Percentiles rank a stretch among this genome's conserved stretches.
Conservation (phyloP, 169 alveolate species). For the Perkinsus olseni region DNA sequence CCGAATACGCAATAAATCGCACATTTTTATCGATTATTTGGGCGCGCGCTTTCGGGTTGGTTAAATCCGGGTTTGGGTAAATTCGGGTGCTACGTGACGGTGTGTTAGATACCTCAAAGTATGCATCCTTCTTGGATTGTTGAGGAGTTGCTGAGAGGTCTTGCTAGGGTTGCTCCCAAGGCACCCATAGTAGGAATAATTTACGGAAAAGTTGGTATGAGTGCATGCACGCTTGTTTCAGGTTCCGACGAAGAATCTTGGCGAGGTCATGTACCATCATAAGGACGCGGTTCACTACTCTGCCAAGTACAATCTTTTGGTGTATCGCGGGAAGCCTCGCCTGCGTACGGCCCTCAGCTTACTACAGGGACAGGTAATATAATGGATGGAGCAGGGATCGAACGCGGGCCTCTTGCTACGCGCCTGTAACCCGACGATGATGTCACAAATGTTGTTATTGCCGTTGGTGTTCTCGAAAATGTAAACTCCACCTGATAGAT, state of each 20-base stretch:
- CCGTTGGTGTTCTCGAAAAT: no score
- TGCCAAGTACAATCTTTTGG: not conserved
- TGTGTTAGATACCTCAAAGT: not conserved
- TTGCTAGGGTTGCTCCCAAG: not conserved
- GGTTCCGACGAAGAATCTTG: not conserved
- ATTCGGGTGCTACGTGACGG: no score
- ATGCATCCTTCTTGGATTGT: not conserved
- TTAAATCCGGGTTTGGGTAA: no score
- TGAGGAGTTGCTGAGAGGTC: not conserved
- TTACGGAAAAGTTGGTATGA: not conserved
- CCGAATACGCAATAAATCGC: no score
- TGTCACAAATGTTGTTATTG: no score
- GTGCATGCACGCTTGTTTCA: not conserved
- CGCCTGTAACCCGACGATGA: no score
- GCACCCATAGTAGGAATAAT: not conserved
- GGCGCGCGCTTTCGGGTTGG: no score
- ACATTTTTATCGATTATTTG: no score
- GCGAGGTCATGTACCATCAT: not conserved
- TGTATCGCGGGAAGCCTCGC: not conserved
- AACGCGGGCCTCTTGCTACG: no score
- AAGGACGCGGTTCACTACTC: not conserved
- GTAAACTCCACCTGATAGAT: no score
- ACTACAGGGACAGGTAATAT: not conserved
- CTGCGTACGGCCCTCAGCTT: not conserved
- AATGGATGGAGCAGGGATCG: no score